A percentile compares a stretch with the other conserved stretches of the same genome.
Evolutionary conservation across 305 asterid species (phyloP).

Genomic region (Fraxinus sp.): DNA sequence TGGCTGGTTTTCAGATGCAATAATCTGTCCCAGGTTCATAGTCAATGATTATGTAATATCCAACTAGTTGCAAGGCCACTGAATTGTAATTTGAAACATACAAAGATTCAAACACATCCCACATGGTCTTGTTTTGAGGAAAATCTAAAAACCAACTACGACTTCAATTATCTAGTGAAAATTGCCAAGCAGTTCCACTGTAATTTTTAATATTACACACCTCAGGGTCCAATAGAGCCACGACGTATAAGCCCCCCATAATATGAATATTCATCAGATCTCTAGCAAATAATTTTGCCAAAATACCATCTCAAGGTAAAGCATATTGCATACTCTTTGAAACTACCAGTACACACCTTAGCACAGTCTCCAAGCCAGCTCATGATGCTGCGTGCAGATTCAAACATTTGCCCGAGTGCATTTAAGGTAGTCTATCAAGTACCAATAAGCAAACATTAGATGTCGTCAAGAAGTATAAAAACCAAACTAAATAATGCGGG

Average conservation of each 20-base stretch:
- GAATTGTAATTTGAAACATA: constrained; percentile 8
- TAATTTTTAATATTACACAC: neutral
- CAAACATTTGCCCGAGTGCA: constrained; percentile 81
- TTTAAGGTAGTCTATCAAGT: constrained; percentile 61
- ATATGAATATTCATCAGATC: neutral
- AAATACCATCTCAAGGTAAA: neutral
- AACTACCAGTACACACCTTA: constrained; percentile 48
- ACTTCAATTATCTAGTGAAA: neutral
- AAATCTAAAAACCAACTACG: neutral
- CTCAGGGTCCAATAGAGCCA: neutral
- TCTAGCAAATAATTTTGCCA: neutral
- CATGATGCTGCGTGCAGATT: constrained; percentile 82
- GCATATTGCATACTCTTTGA: neutral
- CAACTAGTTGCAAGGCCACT: constrained; percentile 7
- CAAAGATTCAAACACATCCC: neutral
- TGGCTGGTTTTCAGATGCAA: constrained; percentile 83
- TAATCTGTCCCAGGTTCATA: constrained; percentile 48
- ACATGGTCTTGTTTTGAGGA: neutral
- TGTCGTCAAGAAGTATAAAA: constrained; percentile 11
- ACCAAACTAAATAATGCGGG: constrained; percentile 13
- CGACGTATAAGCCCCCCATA: neutral
- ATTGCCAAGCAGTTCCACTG: neutral
- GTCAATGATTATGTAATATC: constrained; percentile 25
- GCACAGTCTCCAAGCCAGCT: constrained; percentile 90
- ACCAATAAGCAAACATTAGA: constrained; percentile 25